Conservation (phyloP, 345 rosid species). For the Lenwebbia sp. region DNA sequence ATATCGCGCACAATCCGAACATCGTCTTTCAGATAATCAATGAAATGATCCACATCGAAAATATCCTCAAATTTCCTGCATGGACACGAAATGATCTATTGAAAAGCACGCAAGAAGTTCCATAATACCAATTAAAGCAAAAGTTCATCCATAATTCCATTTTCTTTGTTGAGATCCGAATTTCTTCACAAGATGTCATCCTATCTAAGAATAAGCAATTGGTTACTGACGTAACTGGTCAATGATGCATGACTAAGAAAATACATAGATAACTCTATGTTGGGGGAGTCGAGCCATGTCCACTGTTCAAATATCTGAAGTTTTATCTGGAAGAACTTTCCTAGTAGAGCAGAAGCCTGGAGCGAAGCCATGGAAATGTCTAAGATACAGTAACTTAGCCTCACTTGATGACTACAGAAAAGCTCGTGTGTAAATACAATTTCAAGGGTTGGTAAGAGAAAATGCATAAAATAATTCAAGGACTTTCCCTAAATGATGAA, state of each 20-base stretch:
- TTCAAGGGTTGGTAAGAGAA: not conserved
- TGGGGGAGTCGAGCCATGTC: not conserved
- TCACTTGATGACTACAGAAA: not conserved
- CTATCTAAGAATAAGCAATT: not conserved
- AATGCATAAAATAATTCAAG: not conserved
- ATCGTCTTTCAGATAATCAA: slow-evolving; percentile 88
- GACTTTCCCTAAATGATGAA: not conserved
- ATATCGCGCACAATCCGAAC: slow-evolving; percentile 88
- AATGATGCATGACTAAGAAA: not conserved
- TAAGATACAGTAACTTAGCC: not conserved
- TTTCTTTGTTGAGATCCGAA: not conserved
- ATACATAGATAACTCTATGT: not conserved
- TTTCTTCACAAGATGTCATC: not conserved
- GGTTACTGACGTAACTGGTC: not conserved
- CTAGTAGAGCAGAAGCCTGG: not conserved
- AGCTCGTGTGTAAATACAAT: not conserved
- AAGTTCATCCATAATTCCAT: not conserved
- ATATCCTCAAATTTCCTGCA: slow-evolving; percentile 97
- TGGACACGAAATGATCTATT: not conserved
- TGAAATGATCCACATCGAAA: slow-evolving; percentile 94
- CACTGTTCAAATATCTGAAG: not conserved
- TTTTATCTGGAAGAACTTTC: not conserved
- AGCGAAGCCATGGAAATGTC: not conserved
- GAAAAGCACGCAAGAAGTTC: not conserved
- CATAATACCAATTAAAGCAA: not conserved